Base-by-base conservation (phyloP, 2,329 filamentous ascomycete species). In the Calycina marina region DNA sequence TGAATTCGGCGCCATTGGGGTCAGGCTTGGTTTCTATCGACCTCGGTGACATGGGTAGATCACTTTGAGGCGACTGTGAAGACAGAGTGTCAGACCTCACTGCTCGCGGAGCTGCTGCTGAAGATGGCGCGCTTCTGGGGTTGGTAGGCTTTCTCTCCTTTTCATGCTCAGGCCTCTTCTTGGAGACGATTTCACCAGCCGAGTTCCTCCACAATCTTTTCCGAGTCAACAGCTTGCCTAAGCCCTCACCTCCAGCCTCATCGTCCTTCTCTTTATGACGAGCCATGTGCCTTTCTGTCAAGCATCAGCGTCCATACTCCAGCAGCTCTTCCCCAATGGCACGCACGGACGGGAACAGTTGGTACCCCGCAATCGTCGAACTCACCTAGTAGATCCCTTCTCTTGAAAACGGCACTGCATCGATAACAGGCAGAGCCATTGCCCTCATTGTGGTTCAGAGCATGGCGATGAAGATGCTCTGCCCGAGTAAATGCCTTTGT, bases 391-490 rank as follows among this genome's bases (percentile, higher is more conserved):
- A 42, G 29, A 18, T 42, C 40, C 18, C 32, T 36, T 28, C 40
- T 25, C 32, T 38, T 40, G 28, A 42, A 42, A 5, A 40, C 38
- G 11, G 40, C 38, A n/a, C 17, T 35, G 40, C 72, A 77, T 43
- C 71, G 56, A 30, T 62, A 52, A 44, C 72, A 77, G 3, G 68
- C 72, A 38, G 61, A 62, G 12, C 22, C 30, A 26, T 66, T 62
- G 1, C 61, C 60, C 17, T 58, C 54, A n/a, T 22, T 22, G n/a
- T 72, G 69, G 42, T 73, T 73, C 31, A 72, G 53, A 14, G 62
- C 57, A 50, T 74, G 69, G 10, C 69, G 59, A 37, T 69, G 64
- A 30, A 72, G 55, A 48, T 73, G 69, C 45, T 73, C 69, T 8
- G 65, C 60, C 5, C 69, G 58, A 14, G 66, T 68, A 46, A 72